A percentile compares a stretch with the other conserved stretches of the same genome.
Evolutionary conservation across 148 eudicot species (phyloP).

Genomic region (Amaranthus cruentus): DNA sequence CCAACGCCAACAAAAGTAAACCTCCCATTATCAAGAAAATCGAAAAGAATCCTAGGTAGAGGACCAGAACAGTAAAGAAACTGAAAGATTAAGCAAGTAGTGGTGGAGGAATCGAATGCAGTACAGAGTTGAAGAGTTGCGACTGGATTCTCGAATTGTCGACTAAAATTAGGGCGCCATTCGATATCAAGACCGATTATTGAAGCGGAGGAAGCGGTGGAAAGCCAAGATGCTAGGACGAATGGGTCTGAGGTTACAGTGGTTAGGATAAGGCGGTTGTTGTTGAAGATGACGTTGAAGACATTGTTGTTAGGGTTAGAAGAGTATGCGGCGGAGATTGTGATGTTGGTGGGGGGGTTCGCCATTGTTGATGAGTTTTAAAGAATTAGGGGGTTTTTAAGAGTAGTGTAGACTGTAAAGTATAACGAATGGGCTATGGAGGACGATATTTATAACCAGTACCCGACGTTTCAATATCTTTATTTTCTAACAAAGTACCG

Average conservation of each 20-base stretch:
- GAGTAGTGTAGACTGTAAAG: too few relatives aligned
- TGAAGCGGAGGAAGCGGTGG: slow-evolving; percentile 11
- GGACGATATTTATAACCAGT: too few relatives aligned
- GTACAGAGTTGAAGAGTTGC: slow-evolving; percentile 50
- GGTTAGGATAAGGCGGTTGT: slow-evolving; percentile 21
- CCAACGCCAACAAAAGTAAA: slow-evolving; percentile 44
- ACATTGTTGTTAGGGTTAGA: slow-evolving; percentile 20
- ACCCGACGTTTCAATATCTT: not conserved
- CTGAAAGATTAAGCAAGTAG: slow-evolving; percentile 44
- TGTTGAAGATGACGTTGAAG: slow-evolving; percentile 20
- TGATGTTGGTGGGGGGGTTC: slow-evolving; percentile 7
- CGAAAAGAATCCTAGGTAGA: slow-evolving; percentile 18
- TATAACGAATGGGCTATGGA: too few relatives aligned
- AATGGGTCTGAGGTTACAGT: slow-evolving; percentile 26
- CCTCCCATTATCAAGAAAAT: slow-evolving; percentile 20
- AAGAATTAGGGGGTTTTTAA: too few relatives aligned
- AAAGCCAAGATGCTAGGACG: slow-evolving; percentile 22
- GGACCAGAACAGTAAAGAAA: slow-evolving; percentile 27
- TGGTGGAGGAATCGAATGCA: not conserved
- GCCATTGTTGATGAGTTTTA: slow-evolving; percentile 14
- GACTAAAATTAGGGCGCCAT: slow-evolving; percentile 41
- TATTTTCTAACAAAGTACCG: too few relatives aligned
- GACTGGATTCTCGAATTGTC: slow-evolving; percentile 31
- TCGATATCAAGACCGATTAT: slow-evolving; percentile 56
- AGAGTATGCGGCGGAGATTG: slow-evolving; percentile 4